Conservation (phyloP, 2,329 filamentous ascomycete species). For the Exophiala calicioides region DNA sequence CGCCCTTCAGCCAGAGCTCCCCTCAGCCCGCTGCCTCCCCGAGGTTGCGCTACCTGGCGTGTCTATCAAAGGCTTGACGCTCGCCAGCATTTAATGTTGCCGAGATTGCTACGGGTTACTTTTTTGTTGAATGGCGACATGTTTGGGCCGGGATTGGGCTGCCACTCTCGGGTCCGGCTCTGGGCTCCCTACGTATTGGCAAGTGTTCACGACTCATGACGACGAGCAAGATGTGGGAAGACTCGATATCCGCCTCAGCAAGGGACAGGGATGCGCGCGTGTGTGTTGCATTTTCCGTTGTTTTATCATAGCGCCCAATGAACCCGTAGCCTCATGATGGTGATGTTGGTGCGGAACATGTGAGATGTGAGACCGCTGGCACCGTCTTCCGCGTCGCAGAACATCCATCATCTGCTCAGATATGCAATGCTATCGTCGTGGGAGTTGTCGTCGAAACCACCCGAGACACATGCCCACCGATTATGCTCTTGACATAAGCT, state of each 20-base stretch:
- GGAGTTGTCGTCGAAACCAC: slow-evolving; percentile 3
- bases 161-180: no score
- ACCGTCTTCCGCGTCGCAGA: slow-evolving; percentile 2
- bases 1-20: no score
- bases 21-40: no score
- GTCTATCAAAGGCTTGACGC: no score
- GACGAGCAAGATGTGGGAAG: background rate
- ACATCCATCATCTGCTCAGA: slow-evolving; percentile 8
- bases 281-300: slow-evolving; percentile 7
- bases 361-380: slow-evolving; percentile 5
- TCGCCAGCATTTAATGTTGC: no score
- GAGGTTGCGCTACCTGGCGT: no score
- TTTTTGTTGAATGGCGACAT: no score
- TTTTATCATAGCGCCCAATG: slow-evolving; percentile 20
- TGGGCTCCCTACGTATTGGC: no score
- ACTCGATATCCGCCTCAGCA: no score
- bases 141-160: no score
- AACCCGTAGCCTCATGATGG: slow-evolving; percentile 10
- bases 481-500: slow-evolving; percentile 7
- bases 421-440: background rate
- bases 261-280: background rate
- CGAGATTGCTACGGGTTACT: no score
- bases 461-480: slow-evolving; percentile 5
- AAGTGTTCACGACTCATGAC: no score
- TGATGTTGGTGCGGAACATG: slow-evolving; percentile 13